Conservation (phyloP, 2,329 filamentous ascomycete species). For the Cercospora berteroae region DNA sequence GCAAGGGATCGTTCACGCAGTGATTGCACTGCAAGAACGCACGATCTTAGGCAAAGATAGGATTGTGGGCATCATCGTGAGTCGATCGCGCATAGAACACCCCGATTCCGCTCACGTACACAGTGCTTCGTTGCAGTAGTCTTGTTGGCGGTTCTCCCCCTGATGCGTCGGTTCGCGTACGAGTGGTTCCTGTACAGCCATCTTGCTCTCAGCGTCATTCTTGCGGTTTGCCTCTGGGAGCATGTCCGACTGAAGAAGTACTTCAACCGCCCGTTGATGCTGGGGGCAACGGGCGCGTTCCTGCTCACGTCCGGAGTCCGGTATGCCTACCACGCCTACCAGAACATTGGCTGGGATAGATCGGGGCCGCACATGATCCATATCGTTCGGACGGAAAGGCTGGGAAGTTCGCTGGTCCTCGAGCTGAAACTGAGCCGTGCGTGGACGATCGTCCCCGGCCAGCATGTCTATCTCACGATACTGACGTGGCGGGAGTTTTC, state of each 20-base stretch:
- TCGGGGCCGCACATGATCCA: neutral
- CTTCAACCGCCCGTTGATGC: slow-evolving; percentile 3
- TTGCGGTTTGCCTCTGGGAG: neutral
- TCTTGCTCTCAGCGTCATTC: neutral
- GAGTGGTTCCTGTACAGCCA: slow-evolving; percentile 3
- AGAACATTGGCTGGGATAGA: neutral
- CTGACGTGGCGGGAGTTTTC: slow-evolving; percentile 5
- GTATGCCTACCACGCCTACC: neutral
- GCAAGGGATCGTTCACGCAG: neutral
- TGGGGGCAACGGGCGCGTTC: neutral
- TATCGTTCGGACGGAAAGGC: neutral
- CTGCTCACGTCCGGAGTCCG: neutral
- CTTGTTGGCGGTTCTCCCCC: neutral
- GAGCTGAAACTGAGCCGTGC: neutral
- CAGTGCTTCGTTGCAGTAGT: neutral
- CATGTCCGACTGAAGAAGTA: slow-evolving; percentile 1
- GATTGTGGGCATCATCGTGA: slow-evolving; percentile 2
- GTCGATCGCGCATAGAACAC: neutral
- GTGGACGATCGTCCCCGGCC: neutral
- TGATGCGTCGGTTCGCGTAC: slow-evolving; percentile 1
- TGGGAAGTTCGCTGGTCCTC: neutral
- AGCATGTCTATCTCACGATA: neutral
- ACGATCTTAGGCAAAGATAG: slow-evolving; percentile 1
- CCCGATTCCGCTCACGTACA: neutral
- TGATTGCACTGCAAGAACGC: neutral